A percentile compares a stretch with the other conserved stretches of the same genome.
phyloP scores from a whole-genome alignment of 805 yeast species.

The Suhomyces sp. region DNA sequence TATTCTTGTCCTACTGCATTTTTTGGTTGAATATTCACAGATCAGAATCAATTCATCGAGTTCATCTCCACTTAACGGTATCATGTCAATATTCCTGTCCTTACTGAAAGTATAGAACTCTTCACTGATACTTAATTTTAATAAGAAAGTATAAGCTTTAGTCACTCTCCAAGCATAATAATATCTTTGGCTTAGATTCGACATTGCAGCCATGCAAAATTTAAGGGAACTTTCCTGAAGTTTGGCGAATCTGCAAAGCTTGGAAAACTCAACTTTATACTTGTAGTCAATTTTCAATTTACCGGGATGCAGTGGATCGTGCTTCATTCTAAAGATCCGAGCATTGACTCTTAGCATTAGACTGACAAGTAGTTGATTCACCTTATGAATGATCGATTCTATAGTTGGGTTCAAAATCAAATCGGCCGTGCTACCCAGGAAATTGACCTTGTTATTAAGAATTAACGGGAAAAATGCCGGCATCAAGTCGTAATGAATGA shows the following conservation, averaged over 20 bases:
- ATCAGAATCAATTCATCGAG: constrained; percentile 26
- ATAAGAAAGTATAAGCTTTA: constrained; percentile 49
- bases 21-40: constrained; percentile 22
- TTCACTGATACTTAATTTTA: constrained; percentile 32
- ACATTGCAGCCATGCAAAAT: constrained; percentile 14
- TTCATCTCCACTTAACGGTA: constrained; percentile 17
- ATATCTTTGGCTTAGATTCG: constrained; percentile 52
- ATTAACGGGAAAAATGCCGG: constrained; percentile 32
- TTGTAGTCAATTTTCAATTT: constrained; percentile 13
- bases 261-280: constrained; percentile 21
- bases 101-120: constrained; percentile 17
- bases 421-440: constrained; percentile 40
- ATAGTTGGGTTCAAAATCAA: constrained; percentile 40
- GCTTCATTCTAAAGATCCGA: constrained; percentile 21
- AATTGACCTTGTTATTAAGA: constrained; percentile 29
- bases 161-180: constrained; percentile 67
- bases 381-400: constrained; percentile 24
- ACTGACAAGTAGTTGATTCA: constrained; percentile 24
- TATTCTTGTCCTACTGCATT: constrained; percentile 17
- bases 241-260: constrained; percentile 24
- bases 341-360: constrained; percentile 22
- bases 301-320: constrained; percentile 14
- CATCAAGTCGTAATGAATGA: constrained; percentile 25
- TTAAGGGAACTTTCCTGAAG: constrained; percentile 18
- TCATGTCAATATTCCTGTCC: constrained; percentile 10